Evolutionary conservation across 371 early-diverging fungal genomes (phyloP).

Genomic region (Syncephalastrum racemosum): DNA sequence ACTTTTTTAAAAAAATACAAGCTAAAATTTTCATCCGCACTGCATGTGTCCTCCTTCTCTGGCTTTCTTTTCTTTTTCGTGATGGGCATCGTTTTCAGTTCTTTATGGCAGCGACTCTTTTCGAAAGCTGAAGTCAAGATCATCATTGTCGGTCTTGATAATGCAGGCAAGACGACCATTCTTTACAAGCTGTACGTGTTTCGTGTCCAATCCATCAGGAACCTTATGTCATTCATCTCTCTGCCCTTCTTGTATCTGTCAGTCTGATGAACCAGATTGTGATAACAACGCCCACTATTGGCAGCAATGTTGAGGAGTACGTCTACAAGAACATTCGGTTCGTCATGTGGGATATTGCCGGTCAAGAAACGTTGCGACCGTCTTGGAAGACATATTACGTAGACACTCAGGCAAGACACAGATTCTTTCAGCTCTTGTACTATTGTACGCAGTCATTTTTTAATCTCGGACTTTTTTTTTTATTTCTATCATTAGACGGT

Average conservation of each 20-base stretch:
- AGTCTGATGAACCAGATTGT: conserved; percentile 73
- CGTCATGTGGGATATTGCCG: conserved; percentile 80
- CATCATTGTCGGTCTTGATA: conserved; percentile 91
- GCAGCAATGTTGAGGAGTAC: conserved; percentile 72
- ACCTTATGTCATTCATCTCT: neutral
- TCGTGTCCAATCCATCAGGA: neutral
- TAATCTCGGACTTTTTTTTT: neutral
- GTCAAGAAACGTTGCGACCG: conserved; percentile 69
- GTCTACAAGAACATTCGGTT: conserved; percentile 74
- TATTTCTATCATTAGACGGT: conserved; percentile 48
- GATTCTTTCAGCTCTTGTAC: too few relatives aligned
- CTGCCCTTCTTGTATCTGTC: conserved; percentile 3
- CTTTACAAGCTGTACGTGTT: conserved; percentile 58
- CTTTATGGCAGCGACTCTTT: conserved; percentile 42
- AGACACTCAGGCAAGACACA: conserved; percentile 52
- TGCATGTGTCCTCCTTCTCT: neutral
- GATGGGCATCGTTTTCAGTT: conserved; percentile 47
- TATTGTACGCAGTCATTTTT: too few relatives aligned
- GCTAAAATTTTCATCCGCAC: too few relatives aligned
- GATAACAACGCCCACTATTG: conserved; percentile 74
- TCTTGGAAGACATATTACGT: conserved; percentile 77
- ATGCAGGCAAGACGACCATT: conserved; percentile 92
- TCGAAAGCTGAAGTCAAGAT: conserved; percentile 85
- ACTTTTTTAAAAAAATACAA: too few relatives aligned
- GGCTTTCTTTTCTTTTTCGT: conserved; percentile 2